Base-by-base conservation (phyloP, 192 early-diverging fungal genomes). In the Phlyctochytrium planicorne region DNA sequence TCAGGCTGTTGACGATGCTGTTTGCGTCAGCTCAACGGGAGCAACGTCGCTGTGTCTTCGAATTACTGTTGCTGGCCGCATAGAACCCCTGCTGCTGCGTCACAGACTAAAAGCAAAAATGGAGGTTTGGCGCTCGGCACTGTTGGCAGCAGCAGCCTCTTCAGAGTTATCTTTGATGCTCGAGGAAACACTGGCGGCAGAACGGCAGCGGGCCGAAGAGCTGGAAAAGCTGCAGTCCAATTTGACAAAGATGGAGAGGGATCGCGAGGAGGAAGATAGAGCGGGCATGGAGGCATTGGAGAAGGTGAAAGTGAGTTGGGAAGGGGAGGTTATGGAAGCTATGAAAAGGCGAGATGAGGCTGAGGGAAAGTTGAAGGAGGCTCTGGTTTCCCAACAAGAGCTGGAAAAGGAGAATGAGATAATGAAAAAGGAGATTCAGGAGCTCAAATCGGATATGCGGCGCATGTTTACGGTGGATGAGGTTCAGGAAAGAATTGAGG, bases 401-500 rank as follows among this genome's bases (percentile, higher is more conserved):
- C 10, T 20, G 20, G 6, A 20, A 20, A 47, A 20, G 40, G 40
- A 47, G 20, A 20, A 20, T 14, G 40, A 47, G 40, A 20, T 20
- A 6, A 47, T 47, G 40, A 47, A 20, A 47, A 20, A 47, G 20
- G 40, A 47, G 40, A 47, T 47, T 47, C 6, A 47, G 40, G 40
- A 47, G 6, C 40, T 47, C 6, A 47, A 47, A 20, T 6, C 40
- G 20, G 20, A 47, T 6, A 47, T 47, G 40, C 6, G 20, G 10
- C 6, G 40, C 10, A 47, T 47, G 40, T 47, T 47, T 20, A 47
- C 40, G 6, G 6, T 47, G 6, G 40, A 47, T 14, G 40, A 47
- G 40, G 40, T 47, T 47, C 40, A 47, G 40, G 40, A 47, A 20
- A 47, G 40, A 47, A 47, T 47, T 47, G 40, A 47, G 20, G 40